Evolutionary conservation across 352 stramenopile species (phyloP).

Genomic region (Pythium grandisporangium): DNA sequence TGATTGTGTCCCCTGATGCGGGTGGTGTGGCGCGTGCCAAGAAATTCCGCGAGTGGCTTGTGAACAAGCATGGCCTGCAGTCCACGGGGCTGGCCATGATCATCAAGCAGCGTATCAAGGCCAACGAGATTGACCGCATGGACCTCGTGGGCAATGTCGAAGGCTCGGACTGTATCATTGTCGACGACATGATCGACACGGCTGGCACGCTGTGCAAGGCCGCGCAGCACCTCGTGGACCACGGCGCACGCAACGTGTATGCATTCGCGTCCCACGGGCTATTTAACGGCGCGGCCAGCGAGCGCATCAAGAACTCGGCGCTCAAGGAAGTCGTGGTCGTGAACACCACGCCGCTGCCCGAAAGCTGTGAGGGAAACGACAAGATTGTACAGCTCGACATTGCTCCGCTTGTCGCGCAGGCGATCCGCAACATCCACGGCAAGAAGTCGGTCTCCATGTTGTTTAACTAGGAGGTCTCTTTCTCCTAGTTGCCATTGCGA

Average conservation of each 20-base stretch:
- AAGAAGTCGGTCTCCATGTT: slow-evolving; percentile 99
- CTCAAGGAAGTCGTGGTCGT: slow-evolving; percentile 90
- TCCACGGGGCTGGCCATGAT: slow-evolving; percentile 99
- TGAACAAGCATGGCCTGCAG: slow-evolving; percentile 94
- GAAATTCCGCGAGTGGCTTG: slow-evolving; percentile 99
- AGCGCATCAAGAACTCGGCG: slow-evolving; percentile 85
- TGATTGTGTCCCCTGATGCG: slow-evolving; percentile 98
- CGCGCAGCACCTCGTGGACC: slow-evolving; percentile 93
- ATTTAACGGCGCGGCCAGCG: slow-evolving; percentile 89
- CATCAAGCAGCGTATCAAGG: slow-evolving; percentile 99
- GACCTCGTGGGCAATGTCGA: slow-evolving; percentile 98
- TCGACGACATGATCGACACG: slow-evolving; percentile 99
- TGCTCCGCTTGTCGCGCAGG: slow-evolving; percentile 95
- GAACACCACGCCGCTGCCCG: slow-evolving; percentile 81
- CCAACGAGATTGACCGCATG: slow-evolving; percentile 98
- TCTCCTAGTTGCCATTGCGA: too few species aligned
- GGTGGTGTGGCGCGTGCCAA: slow-evolving; percentile 99
- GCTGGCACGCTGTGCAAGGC: slow-evolving; percentile 98
- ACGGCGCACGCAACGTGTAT: slow-evolving; percentile 97
- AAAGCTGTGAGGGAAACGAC: slow-evolving; percentile 90
- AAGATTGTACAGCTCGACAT: slow-evolving; percentile 99
- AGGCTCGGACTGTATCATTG: slow-evolving; percentile 99
- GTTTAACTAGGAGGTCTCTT: slow-evolving; percentile 90
- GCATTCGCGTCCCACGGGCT: slow-evolving; percentile 98
- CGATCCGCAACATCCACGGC: slow-evolving; percentile 99